Conservation (phyloP, 768 basidiomycete genomes). For the Suillus lakei region DNA sequence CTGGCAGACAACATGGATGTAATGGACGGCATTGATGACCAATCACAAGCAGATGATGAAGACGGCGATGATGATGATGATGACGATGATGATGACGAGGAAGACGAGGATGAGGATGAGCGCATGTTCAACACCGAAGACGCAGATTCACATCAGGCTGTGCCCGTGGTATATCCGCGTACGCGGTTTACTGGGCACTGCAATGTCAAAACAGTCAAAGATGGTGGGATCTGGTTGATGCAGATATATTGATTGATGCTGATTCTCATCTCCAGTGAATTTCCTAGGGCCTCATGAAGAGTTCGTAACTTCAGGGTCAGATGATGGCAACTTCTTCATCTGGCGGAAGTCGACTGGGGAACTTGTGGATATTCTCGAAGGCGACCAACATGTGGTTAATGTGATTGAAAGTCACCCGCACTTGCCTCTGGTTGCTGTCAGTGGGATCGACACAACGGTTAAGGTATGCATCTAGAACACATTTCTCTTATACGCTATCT, state of each 20-base stretch:
- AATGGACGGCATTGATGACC: slow-evolving; percentile 30
- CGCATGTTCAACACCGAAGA: slow-evolving; percentile 29
- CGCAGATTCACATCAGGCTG: slow-evolving; percentile 33
- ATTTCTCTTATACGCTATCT: neutral
- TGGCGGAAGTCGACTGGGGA: slow-evolving; percentile 75
- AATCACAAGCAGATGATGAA: slow-evolving; percentile 31
- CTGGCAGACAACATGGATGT: slow-evolving; percentile 26
- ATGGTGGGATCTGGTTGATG: slow-evolving; percentile 55
- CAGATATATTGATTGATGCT: neutral
- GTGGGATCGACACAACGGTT: slow-evolving; percentile 85
- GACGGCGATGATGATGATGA: slow-evolving; percentile 29
- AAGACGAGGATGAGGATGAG: slow-evolving; percentile 38
- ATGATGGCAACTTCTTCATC: slow-evolving; percentile 87
- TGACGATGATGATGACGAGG: slow-evolving; percentile 34
- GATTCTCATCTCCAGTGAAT: slow-evolving; percentile 59
- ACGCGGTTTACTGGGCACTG: slow-evolving; percentile 68
- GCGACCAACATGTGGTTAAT: slow-evolving; percentile 82
- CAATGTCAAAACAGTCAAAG: slow-evolving; percentile 86
- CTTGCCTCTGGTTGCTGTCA: slow-evolving; percentile 81
- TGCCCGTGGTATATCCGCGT: slow-evolving; percentile 67
- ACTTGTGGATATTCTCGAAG: slow-evolving; percentile 81
- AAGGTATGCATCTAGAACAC: slow-evolving; percentile 55
- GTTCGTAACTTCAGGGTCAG: slow-evolving; percentile 81
- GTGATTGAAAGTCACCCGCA: slow-evolving; percentile 83
- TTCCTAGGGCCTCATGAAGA: slow-evolving; percentile 82